Base-by-base conservation (phyloP, 2,329 filamentous ascomycete genomes). In the Elsinoe batatas region DNA sequence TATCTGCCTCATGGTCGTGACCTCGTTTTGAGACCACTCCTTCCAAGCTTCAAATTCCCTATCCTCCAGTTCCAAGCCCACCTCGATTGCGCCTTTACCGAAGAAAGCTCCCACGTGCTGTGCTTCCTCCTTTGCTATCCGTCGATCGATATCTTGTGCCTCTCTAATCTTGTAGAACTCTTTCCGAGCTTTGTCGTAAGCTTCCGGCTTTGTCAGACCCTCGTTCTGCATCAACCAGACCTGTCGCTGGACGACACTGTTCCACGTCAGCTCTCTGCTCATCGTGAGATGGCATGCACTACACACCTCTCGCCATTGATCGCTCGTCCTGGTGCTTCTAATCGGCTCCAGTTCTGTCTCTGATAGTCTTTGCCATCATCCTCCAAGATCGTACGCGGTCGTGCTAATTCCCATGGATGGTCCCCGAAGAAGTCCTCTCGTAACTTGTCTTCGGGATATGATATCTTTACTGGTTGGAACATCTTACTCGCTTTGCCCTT, bases 321-420 rank as follows among this genome's bases (percentile, higher is more conserved):
- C 37, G 80, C 80, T 69, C 89, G 83, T 35, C 84, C 87, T 5
- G 77, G 79, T 72, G 97, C 93, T 63, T 78, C 75, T 62, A 95
- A 70, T 20, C 78, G 56, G 20, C 84, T 87, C 91, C 91, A 97
- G 70, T 96, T 82, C 64, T 82, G 83, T 55, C 73, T 76, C 68
- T 85, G 81, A 53, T 81, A 76, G 66, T 98, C 91, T 67, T 85
- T 87, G 54, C 93, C 93, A 65, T 91, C 86, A 62, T 83, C 76
- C 72, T 98, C 93, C 8, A 97, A 74, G 46, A 98, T 76, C 57
- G 95, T 78, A 62, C 88, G 80, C 55, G 93, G 93, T 60, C 91
- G 80, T 15, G 93, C 93, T 66, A 98, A 75, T 72, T 98, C 93
- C 93, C 93, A 98, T 4, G 93, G 93, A 69, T 98, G 93, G 70